Evolutionary conservation across 208 protist genomes (phyloP).

Genomic region (Endotrypanum monterogeii): DNA sequence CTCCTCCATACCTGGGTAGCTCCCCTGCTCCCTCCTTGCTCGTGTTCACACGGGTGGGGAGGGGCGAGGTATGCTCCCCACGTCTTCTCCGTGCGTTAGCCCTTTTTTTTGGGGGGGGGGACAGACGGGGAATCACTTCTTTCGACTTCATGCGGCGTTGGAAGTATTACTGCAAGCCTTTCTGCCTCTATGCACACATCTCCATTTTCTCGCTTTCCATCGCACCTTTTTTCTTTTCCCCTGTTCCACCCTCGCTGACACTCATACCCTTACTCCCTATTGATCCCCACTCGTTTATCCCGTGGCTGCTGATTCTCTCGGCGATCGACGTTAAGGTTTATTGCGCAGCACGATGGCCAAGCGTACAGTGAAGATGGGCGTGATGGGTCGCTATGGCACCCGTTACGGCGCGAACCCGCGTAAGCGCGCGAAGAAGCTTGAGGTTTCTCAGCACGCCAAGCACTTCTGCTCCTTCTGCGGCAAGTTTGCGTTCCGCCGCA

Average conservation of each 20-base stretch:
- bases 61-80: not conserved
- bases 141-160: too few relatives aligned
- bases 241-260: not conserved
- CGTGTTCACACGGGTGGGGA: not conserved
- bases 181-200: conserved; percentile 17
- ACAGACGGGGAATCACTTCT: not conserved
- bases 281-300: not conserved
- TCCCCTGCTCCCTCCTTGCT: not conserved
- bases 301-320: not conserved
- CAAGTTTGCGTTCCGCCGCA: conserved; percentile 97
- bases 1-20: not conserved
- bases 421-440: conserved; percentile 99
- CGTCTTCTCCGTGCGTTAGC: not conserved
- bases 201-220: conserved; percentile 10
- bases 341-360: conserved; percentile 88
- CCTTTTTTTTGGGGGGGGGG: not conserved
- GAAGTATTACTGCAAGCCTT: not conserved
- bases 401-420: conserved; percentile 99
- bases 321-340: not conserved
- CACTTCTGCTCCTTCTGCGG: conserved; percentile 99
- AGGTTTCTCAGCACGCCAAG: conserved; percentile 97
- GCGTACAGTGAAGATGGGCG: conserved; percentile 99
- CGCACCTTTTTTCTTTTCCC: conserved; percentile 20
- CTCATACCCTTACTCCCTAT: not conserved
- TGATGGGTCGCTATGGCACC: conserved; percentile 99